Evolutionary conservation across 179 eudicot genomes (phyloP), one percentile per base, ranked within the genome.

Genomic region (Nepenthes alata): DNA sequence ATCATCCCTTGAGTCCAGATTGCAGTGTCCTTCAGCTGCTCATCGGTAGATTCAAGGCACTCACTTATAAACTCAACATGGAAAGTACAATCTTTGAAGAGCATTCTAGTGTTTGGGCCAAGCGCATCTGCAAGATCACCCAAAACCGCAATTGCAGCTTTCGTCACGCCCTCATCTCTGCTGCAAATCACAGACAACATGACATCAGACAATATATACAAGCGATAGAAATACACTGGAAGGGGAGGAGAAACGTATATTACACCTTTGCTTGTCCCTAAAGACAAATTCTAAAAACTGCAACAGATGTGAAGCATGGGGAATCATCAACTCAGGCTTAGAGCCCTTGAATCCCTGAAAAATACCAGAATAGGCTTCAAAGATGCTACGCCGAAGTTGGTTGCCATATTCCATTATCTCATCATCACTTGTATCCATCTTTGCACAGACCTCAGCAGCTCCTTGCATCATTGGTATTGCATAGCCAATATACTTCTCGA

Each of bases 111-210:
- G 53, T 91, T 84, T 65, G 77, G 71, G 61, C 98, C 95, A 54
- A 89, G 81, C 57, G 96, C 85, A 76, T 91, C 97, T 0, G 97
- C 91, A 58, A 91, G 76, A 73, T 88, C 96, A 47, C 98, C 98
- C 67, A 89, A 58, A 47, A 80, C 95, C 10, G 83, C 96, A n/a
- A 91, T 85, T 15, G 95, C 93, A 51, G 96, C 89, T 72, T 79
- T 88, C 7, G 85, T 86, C 60, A 91, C 98, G 57, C 73, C 67
- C 55, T 89, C 96, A 37, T 91, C 98, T 76, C 98, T 91, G 75
- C 11, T 48, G 7, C 51, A 55, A 9, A 64, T 38, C 15, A 53
- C 41, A 36, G 49, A 37, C 47, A 2, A 5, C 35, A 12, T 3
- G 35, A 67, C 9, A 38, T 72, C 58, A 60, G 72, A 63, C 14